These are phyloP conservation scores for Quercus cerris DNA, from an alignment of 306 rosid species.

Conservation along the genomic window DNA sequence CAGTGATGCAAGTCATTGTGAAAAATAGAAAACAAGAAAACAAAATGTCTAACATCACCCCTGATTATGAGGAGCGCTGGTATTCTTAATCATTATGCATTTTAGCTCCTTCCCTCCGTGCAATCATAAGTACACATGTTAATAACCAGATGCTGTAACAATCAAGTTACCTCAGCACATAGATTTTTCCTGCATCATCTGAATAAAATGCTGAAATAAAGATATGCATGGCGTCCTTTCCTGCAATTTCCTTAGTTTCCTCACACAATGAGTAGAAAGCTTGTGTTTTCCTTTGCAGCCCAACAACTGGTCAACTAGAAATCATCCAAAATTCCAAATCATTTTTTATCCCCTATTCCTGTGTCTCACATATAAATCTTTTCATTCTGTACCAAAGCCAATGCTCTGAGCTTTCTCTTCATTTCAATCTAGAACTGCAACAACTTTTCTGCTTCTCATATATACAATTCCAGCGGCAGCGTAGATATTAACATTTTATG, in stretches of 20 bases:
- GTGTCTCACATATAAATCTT: not conserved
- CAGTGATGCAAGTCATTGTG: no score
- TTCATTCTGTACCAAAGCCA: not conserved
- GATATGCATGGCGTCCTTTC: not conserved
- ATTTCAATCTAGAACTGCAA: not conserved
- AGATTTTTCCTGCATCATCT: no score
- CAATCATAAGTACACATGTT: no score
- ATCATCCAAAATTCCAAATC: no score
- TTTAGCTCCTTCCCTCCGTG: no score
- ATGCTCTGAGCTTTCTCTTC: not conserved
- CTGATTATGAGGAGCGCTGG: no score
- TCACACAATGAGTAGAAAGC: not conserved
- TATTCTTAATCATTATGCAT: no score
- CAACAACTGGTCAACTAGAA: no score
- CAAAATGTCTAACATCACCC: no score
- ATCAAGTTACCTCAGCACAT: not conserved
- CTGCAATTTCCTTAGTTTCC: not conserved
- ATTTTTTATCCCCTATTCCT: not conserved
- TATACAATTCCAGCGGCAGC: not conserved
- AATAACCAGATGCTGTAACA: no score
- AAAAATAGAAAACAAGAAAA: no score
- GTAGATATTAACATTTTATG: not conserved
- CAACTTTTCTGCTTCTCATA: not conserved
- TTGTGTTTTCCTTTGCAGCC: not conserved
- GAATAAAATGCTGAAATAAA: not conserved